Base-by-base conservation (phyloP, 1,284 basidiomycete species). In the Ustilago nuda region DNA sequence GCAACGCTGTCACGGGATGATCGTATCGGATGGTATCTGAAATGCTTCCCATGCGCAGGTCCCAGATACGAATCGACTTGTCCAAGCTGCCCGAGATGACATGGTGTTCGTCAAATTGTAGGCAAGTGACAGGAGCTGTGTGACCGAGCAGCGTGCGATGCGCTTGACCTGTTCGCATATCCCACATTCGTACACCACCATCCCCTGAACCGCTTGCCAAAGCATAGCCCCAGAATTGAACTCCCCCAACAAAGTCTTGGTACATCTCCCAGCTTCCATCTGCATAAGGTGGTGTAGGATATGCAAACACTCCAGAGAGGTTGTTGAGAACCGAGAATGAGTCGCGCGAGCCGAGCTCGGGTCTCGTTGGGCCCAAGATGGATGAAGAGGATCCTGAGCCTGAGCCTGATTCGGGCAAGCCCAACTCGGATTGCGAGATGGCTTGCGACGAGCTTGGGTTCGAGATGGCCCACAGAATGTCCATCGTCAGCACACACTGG, bases 211-310 rank as follows among this genome's bases (percentile, higher is more conserved):
- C 97, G 80, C 94, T 97, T 3, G 97, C 94, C 33, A 99, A 89
- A 0, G 95, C 97, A 85, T 98, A 98, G 3, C 95, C 95, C 96
- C 96, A 99, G 86, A 98, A 98, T 86, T 99, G 97, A 51, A 98
- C 92, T 0, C 93, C 94, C 3, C 97, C 97, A 0, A 99, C 94
- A 86, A 98, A 99, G 87, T 99, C 95, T 84, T 95, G 91, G 86
- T 97, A 98, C 90, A 95, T 92, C 76, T 97, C 95, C 92, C 93
- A 87, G 39, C 90, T 93, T 6, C 94, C 94, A 85, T 98, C 95
- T 0, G 92, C 91, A 74, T 91, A 93, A 1, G 94, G 92, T 43
- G 95, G 94, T 4, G 91, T 94, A 19, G 94, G 93, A 88, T 88
- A 59, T 72, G 84, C 60, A 37, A 85, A 85, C 12, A 91, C 89